Base-by-base conservation (phyloP, 768 basidiomycete genomes). In the Mycena albidolilacea region DNA sequence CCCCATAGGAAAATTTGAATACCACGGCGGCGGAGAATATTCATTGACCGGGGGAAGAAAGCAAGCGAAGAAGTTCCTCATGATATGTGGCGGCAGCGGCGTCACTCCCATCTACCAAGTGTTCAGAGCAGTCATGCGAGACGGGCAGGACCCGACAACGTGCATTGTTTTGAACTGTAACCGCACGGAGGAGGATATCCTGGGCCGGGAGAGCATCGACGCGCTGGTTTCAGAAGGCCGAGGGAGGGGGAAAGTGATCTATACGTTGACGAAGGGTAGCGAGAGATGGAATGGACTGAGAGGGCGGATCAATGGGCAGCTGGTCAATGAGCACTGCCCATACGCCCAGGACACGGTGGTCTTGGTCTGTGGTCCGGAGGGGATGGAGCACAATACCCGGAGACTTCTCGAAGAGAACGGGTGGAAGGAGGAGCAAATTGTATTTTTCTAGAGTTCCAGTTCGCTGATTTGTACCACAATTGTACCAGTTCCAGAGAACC, bases 41-140 rank as follows among this genome's bases (percentile, higher is more conserved):
- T 73, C 71, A 35, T 81, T 86, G 23, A 14, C 80, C 80, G 86
- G 0, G 68, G 79, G 1, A 75, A 82, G 63, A 78, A 78, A 21
- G 77, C 76, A 14, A 57, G 79, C 88, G 19, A 78, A 78, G 30
- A 80, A 87, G 21, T 75, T 92, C 15, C 89, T 88, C 1, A 82
- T 91, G 84, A 82, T 91, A 48, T 91, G 88, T 67, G 91, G 84
- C 10, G 91, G 91, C 19, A 90, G 85, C 48, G 90, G 90, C 85
- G 62, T 44, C 84, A 61, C 67, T 10, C 67, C 69, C 15, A 64
- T 70, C n/a, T 70, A 64, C 43, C 69, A 70, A 19, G 57, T 71
- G 35, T 64, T 70, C 62, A 55, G 69, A 44, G 54, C 61, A 11
- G 23, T 70, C 14, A 63, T 70, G 69, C 61, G 19, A 14, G 61